Conservation (phyloP, 768 basidiomycete genomes). For the Floccularia luteovirens region DNA sequence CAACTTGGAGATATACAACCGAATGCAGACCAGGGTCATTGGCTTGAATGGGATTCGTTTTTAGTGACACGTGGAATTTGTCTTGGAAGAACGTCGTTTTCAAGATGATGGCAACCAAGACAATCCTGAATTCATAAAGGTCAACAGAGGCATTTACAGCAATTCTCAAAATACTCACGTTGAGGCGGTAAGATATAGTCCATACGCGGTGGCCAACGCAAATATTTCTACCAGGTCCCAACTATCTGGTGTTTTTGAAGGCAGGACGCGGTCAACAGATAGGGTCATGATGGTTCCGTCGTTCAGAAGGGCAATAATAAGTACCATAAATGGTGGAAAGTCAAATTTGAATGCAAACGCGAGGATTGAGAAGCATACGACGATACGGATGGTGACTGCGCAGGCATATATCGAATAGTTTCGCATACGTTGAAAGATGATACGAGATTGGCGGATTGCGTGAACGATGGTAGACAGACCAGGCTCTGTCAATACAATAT, state of each 20-base stretch:
- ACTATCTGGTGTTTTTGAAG: conserved; percentile 88
- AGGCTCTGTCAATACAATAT: conserved; percentile 96
- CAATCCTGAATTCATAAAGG: conserved; percentile 38
- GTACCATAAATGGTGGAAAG: conserved; percentile 99
- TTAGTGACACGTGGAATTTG: conserved; percentile 70
- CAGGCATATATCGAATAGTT: conserved; percentile 98
- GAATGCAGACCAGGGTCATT: conserved; percentile 77
- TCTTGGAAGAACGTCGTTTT: conserved; percentile 86
- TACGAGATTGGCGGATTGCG: conserved; percentile 94
- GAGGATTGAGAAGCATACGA: conserved; percentile 93
- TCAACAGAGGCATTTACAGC: conserved; percentile 5
- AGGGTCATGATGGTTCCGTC: conserved; percentile 99
- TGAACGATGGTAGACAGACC: conserved; percentile 99
- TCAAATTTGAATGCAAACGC: conserved; percentile 96
- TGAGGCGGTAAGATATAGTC: conserved; percentile 84
- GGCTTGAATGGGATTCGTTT: conserved; percentile 23
- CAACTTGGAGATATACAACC: conserved; percentile 92
- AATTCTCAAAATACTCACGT: conserved; percentile 52
- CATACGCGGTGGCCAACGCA: conserved; percentile 91
- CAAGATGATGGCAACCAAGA: conserved; percentile 76
- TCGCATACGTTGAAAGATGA: conserved; percentile 99
- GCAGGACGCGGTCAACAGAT: conserved; percentile 91
- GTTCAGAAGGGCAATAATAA: conserved; percentile 94
- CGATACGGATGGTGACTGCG: conserved; percentile 97
- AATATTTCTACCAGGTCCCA: conserved; percentile 98